Evolutionary conservation across 1,139 yeast species (phyloP).

Genomic region (Oligophagozyma castellii): DNA sequence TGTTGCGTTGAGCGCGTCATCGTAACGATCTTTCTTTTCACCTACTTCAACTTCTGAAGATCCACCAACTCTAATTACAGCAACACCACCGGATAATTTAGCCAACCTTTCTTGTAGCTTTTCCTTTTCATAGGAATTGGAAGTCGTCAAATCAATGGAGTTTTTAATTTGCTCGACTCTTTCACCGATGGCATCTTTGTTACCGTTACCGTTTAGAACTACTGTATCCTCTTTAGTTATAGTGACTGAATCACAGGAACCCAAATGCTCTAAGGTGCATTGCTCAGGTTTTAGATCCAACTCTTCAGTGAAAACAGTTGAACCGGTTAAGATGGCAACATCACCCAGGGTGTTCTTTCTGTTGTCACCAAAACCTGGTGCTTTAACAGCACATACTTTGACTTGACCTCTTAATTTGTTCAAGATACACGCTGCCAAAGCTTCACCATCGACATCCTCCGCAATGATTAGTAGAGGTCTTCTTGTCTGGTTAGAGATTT

Average conservation of each 20-base stretch:
- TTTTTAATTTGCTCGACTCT: slow-evolving; percentile 96
- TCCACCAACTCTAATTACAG: slow-evolving; percentile 97
- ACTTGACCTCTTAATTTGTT: slow-evolving; percentile 99
- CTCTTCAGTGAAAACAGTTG: slow-evolving; percentile 97
- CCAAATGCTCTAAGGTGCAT: slow-evolving; percentile 83
- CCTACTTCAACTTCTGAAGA: slow-evolving; percentile 97
- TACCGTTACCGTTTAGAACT: slow-evolving; percentile 88
- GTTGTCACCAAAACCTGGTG: slow-evolving; percentile 99
- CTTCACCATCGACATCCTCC: slow-evolving; percentile 98
- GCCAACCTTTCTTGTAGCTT: slow-evolving; percentile 98
- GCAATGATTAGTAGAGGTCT: slow-evolving; percentile 93
- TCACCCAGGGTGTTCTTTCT: slow-evolving; percentile 97
- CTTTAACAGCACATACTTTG: slow-evolving; percentile 96
- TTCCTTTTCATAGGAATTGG: slow-evolving; percentile 94
- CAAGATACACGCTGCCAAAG: slow-evolving; percentile 95
- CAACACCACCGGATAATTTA: slow-evolving; percentile 98
- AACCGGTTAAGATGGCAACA: slow-evolving; percentile 92
- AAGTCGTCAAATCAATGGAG: slow-evolving; percentile 57
- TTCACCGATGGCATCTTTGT: slow-evolving; percentile 72
- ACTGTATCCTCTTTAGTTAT: slow-evolving; percentile 97
- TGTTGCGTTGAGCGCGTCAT: slow-evolving; percentile 97
- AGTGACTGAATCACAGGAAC: slow-evolving; percentile 86
- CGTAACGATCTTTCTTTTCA: slow-evolving; percentile 99
- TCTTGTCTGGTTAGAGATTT: slow-evolving; percentile 85
- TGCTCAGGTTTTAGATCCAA: slow-evolving; percentile 95